Evolutionary conservation across 805 yeast species (phyloP).

Genomic region (Spencermartinsiella europaea): DNA sequence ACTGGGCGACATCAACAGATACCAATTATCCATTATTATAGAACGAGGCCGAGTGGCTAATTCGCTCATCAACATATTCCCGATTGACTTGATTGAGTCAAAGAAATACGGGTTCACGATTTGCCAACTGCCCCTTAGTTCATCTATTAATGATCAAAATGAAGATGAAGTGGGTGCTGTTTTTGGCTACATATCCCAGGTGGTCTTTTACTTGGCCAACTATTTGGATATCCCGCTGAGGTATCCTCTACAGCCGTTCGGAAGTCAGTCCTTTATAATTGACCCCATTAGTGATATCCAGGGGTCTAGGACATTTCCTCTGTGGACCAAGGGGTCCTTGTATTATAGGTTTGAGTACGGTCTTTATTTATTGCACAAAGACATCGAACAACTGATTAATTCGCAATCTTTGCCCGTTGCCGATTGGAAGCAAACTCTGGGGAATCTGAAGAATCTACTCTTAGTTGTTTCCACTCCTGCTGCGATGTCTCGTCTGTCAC

Average conservation of each 20-base stretch:
- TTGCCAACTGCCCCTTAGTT: slow-evolving; percentile 30
- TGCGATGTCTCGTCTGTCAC: not conserved
- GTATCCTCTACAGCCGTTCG: slow-evolving; percentile 45
- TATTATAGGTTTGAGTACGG: slow-evolving; percentile 48
- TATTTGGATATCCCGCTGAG: slow-evolving; percentile 43
- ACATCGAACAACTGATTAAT: slow-evolving; percentile 42
- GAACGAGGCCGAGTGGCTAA: slow-evolving; percentile 29
- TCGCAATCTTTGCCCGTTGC: slow-evolving; percentile 30
- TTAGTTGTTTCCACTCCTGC: slow-evolving; percentile 23
- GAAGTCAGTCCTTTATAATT: slow-evolving; percentile 44
- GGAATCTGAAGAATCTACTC: slow-evolving; percentile 33
- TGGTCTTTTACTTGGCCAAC: slow-evolving; percentile 37
- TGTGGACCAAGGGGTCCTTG: slow-evolving; percentile 44
- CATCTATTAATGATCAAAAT: slow-evolving; percentile 24
- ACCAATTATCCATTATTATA: not conserved
- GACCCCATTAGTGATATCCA: slow-evolving; percentile 43
- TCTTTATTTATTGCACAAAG: slow-evolving; percentile 40
- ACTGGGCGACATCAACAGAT: not conserved
- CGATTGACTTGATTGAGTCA: slow-evolving; percentile 14
- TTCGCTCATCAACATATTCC: slow-evolving; percentile 25
- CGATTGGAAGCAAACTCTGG: slow-evolving; percentile 33
- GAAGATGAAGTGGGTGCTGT: slow-evolving; percentile 44
- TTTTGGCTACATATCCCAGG: slow-evolving; percentile 43
- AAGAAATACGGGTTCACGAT: slow-evolving; percentile 29
- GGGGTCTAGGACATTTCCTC: slow-evolving; percentile 40